Percentiles rank a stretch among this genome's conserved stretches.
These are phyloP conservation scores for Oropetium thomaeum DNA, from an alignment of 176 grass and related monocot species.

Conservation along the genomic window DNA sequence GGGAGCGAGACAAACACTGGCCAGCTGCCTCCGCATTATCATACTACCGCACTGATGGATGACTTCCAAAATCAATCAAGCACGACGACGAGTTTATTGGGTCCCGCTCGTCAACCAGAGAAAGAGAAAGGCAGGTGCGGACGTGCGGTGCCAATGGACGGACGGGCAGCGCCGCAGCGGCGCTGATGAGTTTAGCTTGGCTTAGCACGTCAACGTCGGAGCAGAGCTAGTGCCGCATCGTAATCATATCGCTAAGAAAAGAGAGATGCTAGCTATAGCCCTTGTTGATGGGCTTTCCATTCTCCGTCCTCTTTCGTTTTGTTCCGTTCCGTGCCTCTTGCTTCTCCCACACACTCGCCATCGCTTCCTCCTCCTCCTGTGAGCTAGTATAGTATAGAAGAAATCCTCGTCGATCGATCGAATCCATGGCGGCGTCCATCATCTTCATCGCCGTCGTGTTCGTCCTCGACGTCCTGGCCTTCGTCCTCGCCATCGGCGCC, in stretches of 20 bases:
- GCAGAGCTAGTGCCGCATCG: neutral
- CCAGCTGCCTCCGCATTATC: neutral
- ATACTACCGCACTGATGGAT: neutral
- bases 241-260: conserved; percentile 12
- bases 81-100: neutral
- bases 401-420: too few species aligned
- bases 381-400: too few species aligned
- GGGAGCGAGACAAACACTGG: too few species aligned
- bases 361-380: too few species aligned
- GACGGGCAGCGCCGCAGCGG: neutral
- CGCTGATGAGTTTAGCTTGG: too few species aligned
- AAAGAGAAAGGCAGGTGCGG: neutral
- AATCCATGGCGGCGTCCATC: conserved; percentile 50
- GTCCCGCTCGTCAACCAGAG: neutral
- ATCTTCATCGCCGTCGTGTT: conserved; percentile 40
- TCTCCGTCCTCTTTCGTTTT: neutral
- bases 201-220: conserved; percentile 12
- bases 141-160: too few species aligned
- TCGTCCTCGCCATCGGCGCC: conserved; percentile 79
- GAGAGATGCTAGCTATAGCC: too few species aligned
- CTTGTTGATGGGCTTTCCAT: too few species aligned
- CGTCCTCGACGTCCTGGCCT: conserved; percentile 71
- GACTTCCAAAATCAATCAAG: neutral
- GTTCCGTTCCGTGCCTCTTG: too few species aligned
- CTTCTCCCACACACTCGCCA: too few species aligned